Percentiles rank a stretch among this genome's conserved stretches.
Evolutionary conservation across 108 stramenopile species (phyloP).

Genomic region (Discostella stelligeroides): DNA sequence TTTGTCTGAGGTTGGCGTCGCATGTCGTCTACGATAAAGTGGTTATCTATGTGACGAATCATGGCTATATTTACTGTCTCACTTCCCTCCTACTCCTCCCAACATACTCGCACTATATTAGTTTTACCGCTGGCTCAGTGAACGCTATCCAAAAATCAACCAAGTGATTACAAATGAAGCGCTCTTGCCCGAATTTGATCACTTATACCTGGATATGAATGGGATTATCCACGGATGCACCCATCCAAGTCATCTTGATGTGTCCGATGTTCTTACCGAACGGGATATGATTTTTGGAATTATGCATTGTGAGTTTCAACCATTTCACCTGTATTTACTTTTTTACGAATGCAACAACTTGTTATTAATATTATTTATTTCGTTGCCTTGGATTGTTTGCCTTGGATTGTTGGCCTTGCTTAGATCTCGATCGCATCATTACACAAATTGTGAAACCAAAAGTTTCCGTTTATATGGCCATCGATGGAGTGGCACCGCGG

Average conservation of each 20-base stretch:
- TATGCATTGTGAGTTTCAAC: slow-evolving; percentile 78
- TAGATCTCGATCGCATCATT: slow-evolving; percentile 91
- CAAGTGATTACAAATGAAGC: slow-evolving; percentile 93
- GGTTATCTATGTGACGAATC: neutral
- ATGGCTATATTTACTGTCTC: neutral
- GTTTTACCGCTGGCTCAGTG: slow-evolving; percentile 99
- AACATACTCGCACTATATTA: slow-evolving; percentile 15
- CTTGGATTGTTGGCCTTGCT: neutral
- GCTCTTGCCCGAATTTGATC: slow-evolving; percentile 88
- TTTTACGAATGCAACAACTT: neutral
- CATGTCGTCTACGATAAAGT: neutral
- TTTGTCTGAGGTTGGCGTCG: neutral
- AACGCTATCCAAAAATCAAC: slow-evolving; percentile 99
- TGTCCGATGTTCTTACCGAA: slow-evolving; percentile 88
- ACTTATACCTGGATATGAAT: slow-evolving; percentile 99
- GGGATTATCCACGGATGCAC: slow-evolving; percentile 99
- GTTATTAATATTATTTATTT: too few species aligned
- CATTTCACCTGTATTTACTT: too few species aligned
- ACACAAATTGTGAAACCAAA: slow-evolving; percentile 95
- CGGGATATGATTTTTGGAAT: slow-evolving; percentile 97
- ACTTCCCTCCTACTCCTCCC: neutral
- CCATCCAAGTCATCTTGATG: slow-evolving; percentile 86
- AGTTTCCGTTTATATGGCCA: slow-evolving; percentile 90
- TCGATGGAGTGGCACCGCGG: slow-evolving; percentile 97
- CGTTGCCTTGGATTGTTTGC: neutral